phyloP scores from a whole-genome alignment of 2,329 filamentous ascomycete genomes.

The Fusarium citri region DNA sequence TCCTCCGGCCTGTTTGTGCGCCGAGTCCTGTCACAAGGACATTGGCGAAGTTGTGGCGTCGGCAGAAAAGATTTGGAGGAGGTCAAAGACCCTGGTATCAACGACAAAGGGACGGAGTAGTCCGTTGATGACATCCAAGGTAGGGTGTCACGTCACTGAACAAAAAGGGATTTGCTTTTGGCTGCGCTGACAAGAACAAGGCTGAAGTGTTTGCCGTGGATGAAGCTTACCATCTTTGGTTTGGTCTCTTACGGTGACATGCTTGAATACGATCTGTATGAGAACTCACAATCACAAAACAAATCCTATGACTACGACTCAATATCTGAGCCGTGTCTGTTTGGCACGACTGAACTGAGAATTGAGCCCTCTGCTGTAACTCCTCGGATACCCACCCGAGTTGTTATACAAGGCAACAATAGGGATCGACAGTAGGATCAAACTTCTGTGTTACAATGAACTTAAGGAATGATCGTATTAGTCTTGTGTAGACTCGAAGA shows the following conservation, averaged over 20 bases:
- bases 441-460: background rate
- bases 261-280: background rate
- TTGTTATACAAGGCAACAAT: background rate
- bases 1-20: constrained; percentile 20
- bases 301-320: background rate
- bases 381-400: background rate
- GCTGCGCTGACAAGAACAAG: background rate
- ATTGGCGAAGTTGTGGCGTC: constrained; percentile 8
- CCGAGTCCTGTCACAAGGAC: constrained; percentile 17
- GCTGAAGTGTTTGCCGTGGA: background rate
- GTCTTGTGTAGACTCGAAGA: background rate
- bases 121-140: background rate
- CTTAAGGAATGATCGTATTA: background rate
- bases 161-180: background rate
- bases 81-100: background rate
- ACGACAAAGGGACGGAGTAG: background rate
- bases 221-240: background rate
- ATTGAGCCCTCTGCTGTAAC: constrained; percentile 6
- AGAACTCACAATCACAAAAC: background rate
- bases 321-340: background rate
- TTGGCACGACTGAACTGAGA: constrained; percentile 6
- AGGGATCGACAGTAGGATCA: background rate
- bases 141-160: background rate
- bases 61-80: background rate
- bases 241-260: background rate